A percentile compares a stretch with the other conserved stretches of the same genome.
phyloP scores from a whole-genome alignment of 441 rosid genomes.

The Rhodomyrtus psidioides region DNA sequence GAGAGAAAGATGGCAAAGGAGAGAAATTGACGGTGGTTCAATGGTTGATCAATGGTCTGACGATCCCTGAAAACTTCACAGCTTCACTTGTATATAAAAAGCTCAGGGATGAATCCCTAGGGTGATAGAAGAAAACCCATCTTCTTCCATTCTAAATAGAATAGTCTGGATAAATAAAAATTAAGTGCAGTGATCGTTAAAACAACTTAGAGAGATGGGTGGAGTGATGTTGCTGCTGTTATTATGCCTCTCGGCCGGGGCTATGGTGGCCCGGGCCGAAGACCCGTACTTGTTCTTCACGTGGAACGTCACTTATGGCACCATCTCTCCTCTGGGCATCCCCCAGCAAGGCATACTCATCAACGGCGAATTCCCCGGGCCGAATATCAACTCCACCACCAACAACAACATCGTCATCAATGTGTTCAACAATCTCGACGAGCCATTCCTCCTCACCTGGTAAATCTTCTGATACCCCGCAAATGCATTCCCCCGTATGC shows the following conservation, averaged over 20 bases:
- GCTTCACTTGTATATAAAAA: background rate
- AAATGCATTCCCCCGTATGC: background rate
- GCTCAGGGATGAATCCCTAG: background rate
- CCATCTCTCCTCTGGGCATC: constrained; percentile 1
- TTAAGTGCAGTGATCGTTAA: background rate
- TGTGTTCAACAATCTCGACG: constrained; percentile 1
- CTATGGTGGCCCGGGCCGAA: background rate
- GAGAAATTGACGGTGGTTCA: background rate
- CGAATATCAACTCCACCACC: constrained; percentile 6
- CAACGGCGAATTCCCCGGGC: constrained; percentile 7
- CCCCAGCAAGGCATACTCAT: constrained; percentile 7
- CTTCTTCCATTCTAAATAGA: background rate
- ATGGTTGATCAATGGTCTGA: background rate
- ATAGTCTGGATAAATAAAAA: background rate
- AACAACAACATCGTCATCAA: background rate
- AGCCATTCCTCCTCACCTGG: constrained; percentile 8
- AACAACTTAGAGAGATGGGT: background rate
- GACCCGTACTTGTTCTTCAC: constrained; percentile 1
- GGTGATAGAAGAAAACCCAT: background rate
- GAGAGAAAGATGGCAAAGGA: background rate
- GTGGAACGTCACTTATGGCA: constrained; percentile 2
- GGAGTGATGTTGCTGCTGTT: background rate
- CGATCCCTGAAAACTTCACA: background rate
- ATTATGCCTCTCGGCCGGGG: background rate
- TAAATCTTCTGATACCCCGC: background rate